A percentile compares a stretch with the other conserved stretches of the same genome.
Evolutionary conservation across 305 asterid species (phyloP).

Genomic region (Solanum hybrid): DNA sequence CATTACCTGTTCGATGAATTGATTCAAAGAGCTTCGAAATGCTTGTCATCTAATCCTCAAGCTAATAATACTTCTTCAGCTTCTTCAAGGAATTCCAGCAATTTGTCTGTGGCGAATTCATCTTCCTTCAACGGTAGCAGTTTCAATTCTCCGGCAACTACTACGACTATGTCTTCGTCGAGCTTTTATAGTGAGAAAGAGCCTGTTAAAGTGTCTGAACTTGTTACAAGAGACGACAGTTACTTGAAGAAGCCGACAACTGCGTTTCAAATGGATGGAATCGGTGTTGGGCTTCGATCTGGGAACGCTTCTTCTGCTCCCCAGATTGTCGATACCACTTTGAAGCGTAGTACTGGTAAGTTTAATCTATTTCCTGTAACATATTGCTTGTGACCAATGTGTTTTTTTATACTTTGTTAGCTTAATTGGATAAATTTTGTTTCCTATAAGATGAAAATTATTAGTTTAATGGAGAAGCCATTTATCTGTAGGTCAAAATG

Average conservation of each 20-base stretch:
- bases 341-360: conserved; percentile 58
- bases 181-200: conserved; percentile 46
- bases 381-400: background rate
- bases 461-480: background rate
- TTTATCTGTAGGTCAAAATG: conserved; percentile 9
- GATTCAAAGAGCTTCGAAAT: conserved; percentile 76
- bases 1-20: conserved; percentile 66
- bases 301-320: conserved; percentile 31
- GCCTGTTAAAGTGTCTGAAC: conserved; percentile 28
- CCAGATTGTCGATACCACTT: conserved; percentile 60
- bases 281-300: conserved; percentile 30
- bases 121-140: conserved; percentile 33
- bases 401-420: background rate
- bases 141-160: conserved; percentile 30
- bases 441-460: background rate
- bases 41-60: conserved; percentile 40
- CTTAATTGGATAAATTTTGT: background rate
- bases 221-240: conserved; percentile 58
- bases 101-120: conserved; percentile 25
- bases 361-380: conserved; percentile 4
- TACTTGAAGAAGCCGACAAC: conserved; percentile 50
- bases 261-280: conserved; percentile 35
- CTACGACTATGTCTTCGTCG: background rate
- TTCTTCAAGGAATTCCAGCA: conserved; percentile 29
- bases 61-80: conserved; percentile 14